Percentiles rank a stretch among this genome's conserved stretches.
Evolutionary conservation across 345 rosid species (phyloP).

Genomic region (Populus alba): DNA sequence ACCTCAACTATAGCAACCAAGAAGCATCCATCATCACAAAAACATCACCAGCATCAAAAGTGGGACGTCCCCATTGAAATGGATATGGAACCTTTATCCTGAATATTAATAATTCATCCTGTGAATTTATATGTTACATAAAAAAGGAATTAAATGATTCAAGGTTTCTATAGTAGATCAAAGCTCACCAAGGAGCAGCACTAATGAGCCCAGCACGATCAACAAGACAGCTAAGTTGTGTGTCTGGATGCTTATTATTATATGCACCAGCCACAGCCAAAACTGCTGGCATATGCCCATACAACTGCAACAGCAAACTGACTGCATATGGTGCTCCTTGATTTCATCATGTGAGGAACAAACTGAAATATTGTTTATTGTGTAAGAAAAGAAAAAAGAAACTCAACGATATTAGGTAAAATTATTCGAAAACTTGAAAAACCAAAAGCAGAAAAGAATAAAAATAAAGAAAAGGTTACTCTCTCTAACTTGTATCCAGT

Average conservation of each 20-base stretch:
- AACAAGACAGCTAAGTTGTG: constrained; percentile 77
- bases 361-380: constrained; percentile 41
- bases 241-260: constrained; percentile 42
- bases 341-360: constrained; percentile 55
- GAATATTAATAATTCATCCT: constrained; percentile 1
- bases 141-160: neutral
- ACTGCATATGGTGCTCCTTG: constrained; percentile 36
- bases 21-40: constrained; percentile 78
- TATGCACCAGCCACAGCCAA: constrained; percentile 84
- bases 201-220: constrained; percentile 83
- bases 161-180: neutral
- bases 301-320: constrained; percentile 58
- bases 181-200: constrained; percentile 74
- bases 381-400: neutral
- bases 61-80: constrained; percentile 77
- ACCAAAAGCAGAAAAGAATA: neutral
- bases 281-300: constrained; percentile 80
- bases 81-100: constrained; percentile 89
- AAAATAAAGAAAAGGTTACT: neutral
- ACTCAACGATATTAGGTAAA: neutral
- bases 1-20: constrained; percentile 79
- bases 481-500: neutral
- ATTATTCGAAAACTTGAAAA: neutral
- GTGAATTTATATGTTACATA: neutral
- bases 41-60: constrained; percentile 56